Conservation (phyloP, 768 basidiomycete species). For the Phylloporus scabripes region DNA sequence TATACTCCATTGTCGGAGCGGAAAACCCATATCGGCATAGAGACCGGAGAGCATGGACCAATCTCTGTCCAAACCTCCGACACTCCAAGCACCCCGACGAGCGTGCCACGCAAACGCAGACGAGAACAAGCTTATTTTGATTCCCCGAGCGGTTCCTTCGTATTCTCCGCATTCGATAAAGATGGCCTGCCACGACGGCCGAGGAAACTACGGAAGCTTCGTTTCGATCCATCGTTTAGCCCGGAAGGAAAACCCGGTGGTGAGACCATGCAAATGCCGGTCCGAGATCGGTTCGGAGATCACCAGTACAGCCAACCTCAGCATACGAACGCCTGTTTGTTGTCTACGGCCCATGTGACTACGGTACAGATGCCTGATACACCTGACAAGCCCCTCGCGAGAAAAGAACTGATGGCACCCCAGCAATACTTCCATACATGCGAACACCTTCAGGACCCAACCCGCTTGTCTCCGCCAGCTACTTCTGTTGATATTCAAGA, state of each 20-base stretch:
- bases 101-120: slow-evolving; percentile 23
- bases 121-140: slow-evolving; percentile 26
- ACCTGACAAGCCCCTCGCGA: slow-evolving; percentile 4
- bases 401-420: background rate
- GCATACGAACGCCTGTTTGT: background rate
- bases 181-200: slow-evolving; percentile 28
- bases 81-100: slow-evolving; percentile 23
- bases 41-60: background rate
- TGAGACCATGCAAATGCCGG: background rate
- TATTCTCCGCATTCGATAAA: slow-evolving; percentile 28
- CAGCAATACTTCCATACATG: background rate
- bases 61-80: slow-evolving; percentile 8
- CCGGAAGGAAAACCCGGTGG: slow-evolving; percentile 7
- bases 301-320: background rate
- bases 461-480: background rate
- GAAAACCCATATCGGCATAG: background rate
- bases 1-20: slow-evolving; percentile 1
- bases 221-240: slow-evolving; percentile 22
- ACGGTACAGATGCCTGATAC: slow-evolving; percentile 2
- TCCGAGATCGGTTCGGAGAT: slow-evolving; percentile 3
- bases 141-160: slow-evolving; percentile 22
- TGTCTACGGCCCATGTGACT: background rate
- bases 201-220: slow-evolving; percentile 25
- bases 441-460: background rate
- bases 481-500: background rate